Evolutionary conservation across 23 red algal genomes (phyloP).

Genomic region (Gracilaria domingensis): DNA sequence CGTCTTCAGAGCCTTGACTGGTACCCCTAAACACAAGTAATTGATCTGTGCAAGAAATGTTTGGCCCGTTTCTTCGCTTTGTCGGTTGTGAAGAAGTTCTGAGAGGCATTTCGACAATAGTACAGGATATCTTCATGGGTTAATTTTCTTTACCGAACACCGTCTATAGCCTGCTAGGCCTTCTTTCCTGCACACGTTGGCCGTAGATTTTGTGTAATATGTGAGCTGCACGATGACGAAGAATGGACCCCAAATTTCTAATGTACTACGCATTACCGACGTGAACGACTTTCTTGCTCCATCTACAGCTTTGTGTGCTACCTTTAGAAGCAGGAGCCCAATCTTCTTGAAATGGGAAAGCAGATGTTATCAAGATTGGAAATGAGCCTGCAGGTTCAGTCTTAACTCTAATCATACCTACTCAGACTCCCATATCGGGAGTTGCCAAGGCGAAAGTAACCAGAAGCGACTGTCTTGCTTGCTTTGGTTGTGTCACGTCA

Average conservation of each 20-base stretch:
- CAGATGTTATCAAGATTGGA: constrained; percentile 12
- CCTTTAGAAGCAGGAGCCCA: constrained; percentile 66
- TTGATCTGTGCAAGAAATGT: too few species aligned
- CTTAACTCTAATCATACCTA: constrained; percentile 71
- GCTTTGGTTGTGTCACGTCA: constrained; percentile 93
- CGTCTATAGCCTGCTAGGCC: too few species aligned
- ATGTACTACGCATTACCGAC: constrained; percentile 79
- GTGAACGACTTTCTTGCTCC: constrained; percentile 90
- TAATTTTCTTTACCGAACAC: too few species aligned
- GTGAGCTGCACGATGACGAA: background rate
- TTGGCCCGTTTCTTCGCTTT: too few species aligned
- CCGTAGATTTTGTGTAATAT: background rate
- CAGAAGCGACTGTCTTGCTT: constrained; percentile 86
- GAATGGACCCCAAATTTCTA: constrained; percentile 30
- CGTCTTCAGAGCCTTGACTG: too few species aligned
- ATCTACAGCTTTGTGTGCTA: constrained; percentile 75
- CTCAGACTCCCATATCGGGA: constrained; percentile 22
- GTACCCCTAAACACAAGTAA: too few species aligned
- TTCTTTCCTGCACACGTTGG: background rate
- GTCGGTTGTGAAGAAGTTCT: too few species aligned
- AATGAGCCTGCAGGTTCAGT: constrained; percentile 76
- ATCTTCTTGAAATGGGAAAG: background rate
- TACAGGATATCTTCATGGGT: too few species aligned
- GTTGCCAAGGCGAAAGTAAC: constrained; percentile 44
- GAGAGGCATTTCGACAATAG: too few species aligned